Percentiles rank a stretch among this genome's conserved stretches.
These are phyloP conservation scores for Leccinum barrowsii DNA, from an alignment of 768 basidiomycete genomes.

Conservation along the genomic window DNA sequence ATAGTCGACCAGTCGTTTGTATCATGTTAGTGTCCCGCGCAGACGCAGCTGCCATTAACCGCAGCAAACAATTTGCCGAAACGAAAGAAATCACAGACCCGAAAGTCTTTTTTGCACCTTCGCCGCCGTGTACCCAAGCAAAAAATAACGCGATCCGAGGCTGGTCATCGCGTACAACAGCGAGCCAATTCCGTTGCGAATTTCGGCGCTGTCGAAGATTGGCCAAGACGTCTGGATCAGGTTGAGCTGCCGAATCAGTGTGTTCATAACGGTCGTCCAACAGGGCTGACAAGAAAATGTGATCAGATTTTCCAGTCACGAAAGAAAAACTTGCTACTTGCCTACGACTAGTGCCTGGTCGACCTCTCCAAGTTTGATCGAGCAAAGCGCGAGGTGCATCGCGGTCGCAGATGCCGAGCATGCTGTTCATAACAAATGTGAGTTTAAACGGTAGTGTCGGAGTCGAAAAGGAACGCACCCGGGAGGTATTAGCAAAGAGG, in stretches of 20 bases:
- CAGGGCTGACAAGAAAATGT: conserved; percentile 49
- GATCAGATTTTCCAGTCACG: conserved; percentile 6
- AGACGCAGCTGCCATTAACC: neutral
- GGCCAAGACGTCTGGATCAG: conserved; percentile 64
- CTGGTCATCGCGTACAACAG: conserved; percentile 63
- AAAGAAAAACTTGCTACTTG: conserved; percentile 33
- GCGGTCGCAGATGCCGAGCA: no score
- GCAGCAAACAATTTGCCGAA: neutral
- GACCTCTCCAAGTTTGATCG: no score
- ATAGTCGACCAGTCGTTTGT: neutral
- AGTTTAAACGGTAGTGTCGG: no score
- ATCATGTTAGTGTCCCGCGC: neutral
- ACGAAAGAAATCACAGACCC: conserved; percentile 20
- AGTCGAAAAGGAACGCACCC: no score
- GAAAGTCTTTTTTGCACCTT: conserved; percentile 32
- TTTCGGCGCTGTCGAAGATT: conserved; percentile 50
- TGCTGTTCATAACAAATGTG: no score
- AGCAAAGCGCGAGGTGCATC: no score
- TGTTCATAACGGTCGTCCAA: conserved; percentile 68
- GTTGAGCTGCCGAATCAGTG: conserved; percentile 63
- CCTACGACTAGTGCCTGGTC: no score
- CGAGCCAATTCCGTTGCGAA: conserved; percentile 58
- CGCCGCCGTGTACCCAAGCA: conserved; percentile 38
- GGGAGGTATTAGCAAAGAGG: no score
- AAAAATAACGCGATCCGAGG: conserved; percentile 57